Evolutionary conservation across 2,329 filamentous ascomycete genomes (phyloP).

Genomic region (Boeremia lycopersici): DNA sequence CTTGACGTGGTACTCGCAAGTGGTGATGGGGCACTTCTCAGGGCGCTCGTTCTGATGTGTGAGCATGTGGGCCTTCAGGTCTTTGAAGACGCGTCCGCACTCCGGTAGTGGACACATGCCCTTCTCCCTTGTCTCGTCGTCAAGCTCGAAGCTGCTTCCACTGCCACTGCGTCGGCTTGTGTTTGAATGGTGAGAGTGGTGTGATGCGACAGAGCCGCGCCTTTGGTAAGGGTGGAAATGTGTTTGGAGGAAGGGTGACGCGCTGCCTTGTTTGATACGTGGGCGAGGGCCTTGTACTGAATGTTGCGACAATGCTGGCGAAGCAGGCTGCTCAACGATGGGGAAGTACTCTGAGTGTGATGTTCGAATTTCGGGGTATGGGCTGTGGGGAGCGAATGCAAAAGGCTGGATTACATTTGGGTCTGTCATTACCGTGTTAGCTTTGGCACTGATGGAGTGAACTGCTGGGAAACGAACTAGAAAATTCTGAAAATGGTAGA

Average conservation of each 20-base stretch:
- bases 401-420: constrained; percentile 64
- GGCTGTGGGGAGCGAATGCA: constrained; percentile 48
- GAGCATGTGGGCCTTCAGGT: constrained; percentile 91
- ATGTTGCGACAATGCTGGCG: constrained; percentile 67
- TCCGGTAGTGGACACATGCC: constrained; percentile 80
- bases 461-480: constrained; percentile 48
- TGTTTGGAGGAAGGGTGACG: constrained; percentile 70
- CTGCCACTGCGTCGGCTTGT: constrained; percentile 58
- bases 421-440: constrained; percentile 51
- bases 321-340: constrained; percentile 58
- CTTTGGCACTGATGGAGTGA: background rate
- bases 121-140: constrained; percentile 65
- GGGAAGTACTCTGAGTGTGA: constrained; percentile 51
- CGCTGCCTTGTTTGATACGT: constrained; percentile 59
- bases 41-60: constrained; percentile 90
- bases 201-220: constrained; percentile 72
- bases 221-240: constrained; percentile 65
- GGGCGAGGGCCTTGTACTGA: constrained; percentile 52
- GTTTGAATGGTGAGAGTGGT: constrained; percentile 68
- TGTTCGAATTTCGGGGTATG: constrained; percentile 49
- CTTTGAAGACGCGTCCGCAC: constrained; percentile 86
- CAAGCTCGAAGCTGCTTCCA: constrained; percentile 48
- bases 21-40: constrained; percentile 91
- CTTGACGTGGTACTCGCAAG: constrained; percentile 89
- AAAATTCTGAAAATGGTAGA: background rate